These are phyloP conservation scores for Hyphodiscus sp. DNA, from an alignment of 2,329 filamentous ascomycete genomes.

Conservation along the genomic window DNA sequence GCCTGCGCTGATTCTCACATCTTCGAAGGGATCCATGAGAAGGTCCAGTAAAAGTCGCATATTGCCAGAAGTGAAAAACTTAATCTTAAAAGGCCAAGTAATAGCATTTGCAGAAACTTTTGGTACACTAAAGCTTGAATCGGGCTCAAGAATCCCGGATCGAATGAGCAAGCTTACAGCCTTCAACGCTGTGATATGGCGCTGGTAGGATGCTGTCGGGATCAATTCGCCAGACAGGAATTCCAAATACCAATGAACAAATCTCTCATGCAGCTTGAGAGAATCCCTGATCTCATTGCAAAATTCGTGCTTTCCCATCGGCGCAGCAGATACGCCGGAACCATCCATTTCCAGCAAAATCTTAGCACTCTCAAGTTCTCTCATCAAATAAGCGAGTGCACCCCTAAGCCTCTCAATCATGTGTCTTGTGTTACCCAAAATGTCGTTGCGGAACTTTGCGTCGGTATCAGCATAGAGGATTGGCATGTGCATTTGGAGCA, in stretches of 20 bases:
- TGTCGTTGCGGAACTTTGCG: conserved; percentile 76
- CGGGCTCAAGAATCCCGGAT: conserved; percentile 30
- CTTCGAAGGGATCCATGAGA: conserved; percentile 85
- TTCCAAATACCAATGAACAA: conserved; percentile 66
- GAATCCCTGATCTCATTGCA: conserved; percentile 9
- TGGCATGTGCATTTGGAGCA: conserved; percentile 59
- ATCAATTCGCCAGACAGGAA: conserved; percentile 71
- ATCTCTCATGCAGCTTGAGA: conserved; percentile 47
- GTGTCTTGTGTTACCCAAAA: conserved; percentile 66
- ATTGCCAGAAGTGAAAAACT: conserved; percentile 42
- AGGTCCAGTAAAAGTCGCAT: conserved; percentile 67
- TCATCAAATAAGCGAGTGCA: conserved; percentile 51
- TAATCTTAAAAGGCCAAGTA: conserved; percentile 23
- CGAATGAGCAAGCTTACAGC: conserved; percentile 58
- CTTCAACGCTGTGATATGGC: conserved; percentile 76
- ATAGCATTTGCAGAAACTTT: conserved; percentile 14
- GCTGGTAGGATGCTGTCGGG: conserved; percentile 81
- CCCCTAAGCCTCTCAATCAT: conserved; percentile 71
- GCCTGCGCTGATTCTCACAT: conserved; percentile 62
- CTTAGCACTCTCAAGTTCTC: conserved; percentile 24
- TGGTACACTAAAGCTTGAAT: not conserved
- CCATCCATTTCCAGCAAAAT: not conserved
- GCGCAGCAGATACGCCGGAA: not conserved
- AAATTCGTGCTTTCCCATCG: conserved; percentile 18
- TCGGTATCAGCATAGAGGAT: conserved; percentile 78